These are phyloP conservation scores for Pyrenochaeta sp. DNA, from an alignment of 2,329 filamentous ascomycete species.

Conservation along the genomic window DNA sequence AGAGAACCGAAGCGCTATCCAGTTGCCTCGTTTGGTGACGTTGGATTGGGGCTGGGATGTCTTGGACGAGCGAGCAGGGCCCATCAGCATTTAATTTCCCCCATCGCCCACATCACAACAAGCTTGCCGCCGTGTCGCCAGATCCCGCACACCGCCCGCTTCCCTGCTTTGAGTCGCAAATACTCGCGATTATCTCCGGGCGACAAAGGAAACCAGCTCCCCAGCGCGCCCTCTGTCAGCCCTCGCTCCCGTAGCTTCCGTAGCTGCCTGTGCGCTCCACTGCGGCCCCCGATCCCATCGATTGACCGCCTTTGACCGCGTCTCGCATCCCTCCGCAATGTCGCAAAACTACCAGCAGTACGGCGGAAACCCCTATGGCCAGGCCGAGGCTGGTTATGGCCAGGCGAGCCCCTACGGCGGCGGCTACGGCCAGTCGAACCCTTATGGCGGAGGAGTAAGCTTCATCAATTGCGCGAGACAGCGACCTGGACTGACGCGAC, in stretches of 20 bases:
- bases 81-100: conserved; percentile 20
- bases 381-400: conserved; percentile 44
- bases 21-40: conserved; percentile 13
- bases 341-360: conserved; percentile 62
- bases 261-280: conserved; percentile 25
- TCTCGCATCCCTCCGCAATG: conserved; percentile 27
- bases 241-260: conserved; percentile 39
- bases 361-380: conserved; percentile 68
- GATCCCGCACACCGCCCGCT: conserved; percentile 12
- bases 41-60: conserved; percentile 14
- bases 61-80: conserved; percentile 16
- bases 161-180: conserved; percentile 10
- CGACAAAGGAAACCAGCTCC: conserved; percentile 3
- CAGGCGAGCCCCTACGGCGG: conserved; percentile 49
- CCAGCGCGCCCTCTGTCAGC: conserved; percentile 18
- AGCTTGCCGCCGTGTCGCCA: conserved; percentile 9
- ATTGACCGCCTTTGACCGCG: conserved; percentile 10
- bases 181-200: conserved; percentile 10
- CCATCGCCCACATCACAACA: conserved; percentile 20
- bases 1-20: too few relatives aligned
- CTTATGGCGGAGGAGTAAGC: conserved; percentile 40
- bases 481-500: conserved; percentile 14
- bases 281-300: conserved; percentile 26
- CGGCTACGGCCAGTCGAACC: conserved; percentile 39
- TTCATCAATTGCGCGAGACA: conserved; percentile 11